A percentile compares a stretch with the other conserved stretches of the same genome.
Conservation (phyloP, 116 monocot species). For the Cymodocea nodosa region DNA sequence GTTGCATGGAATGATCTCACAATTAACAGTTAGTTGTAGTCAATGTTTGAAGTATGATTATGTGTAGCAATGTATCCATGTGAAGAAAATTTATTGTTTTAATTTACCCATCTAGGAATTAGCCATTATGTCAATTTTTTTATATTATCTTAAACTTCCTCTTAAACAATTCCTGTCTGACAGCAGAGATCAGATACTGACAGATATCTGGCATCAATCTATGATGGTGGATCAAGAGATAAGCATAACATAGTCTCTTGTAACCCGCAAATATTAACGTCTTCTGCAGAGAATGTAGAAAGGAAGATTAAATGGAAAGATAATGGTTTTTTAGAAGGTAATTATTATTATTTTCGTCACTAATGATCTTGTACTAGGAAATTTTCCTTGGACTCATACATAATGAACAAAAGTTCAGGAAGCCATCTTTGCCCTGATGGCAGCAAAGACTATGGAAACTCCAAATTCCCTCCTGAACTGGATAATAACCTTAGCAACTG, state of each 20-base stretch:
- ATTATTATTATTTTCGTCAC: background rate
- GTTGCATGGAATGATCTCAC: too few relatives aligned
- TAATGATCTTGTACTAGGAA: background rate
- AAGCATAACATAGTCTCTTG: background rate
- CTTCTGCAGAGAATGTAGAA: background rate
- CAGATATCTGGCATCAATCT: background rate
- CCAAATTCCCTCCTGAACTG: slow-evolving; percentile 25
- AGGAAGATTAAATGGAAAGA: slow-evolving; percentile 17
- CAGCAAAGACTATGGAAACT: slow-evolving; percentile 28
- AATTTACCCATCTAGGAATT: background rate
- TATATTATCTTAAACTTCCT: background rate
- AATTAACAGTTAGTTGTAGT: too few relatives aligned
- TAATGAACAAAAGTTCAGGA: slow-evolving; percentile 11
- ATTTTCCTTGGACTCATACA: background rate
- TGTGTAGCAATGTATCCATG: background rate
- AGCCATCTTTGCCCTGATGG: slow-evolving; percentile 19
- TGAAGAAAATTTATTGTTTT: background rate
- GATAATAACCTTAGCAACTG: slow-evolving; percentile 23
- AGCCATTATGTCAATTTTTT: background rate
- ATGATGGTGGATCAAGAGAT: background rate
- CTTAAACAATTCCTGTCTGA: background rate
- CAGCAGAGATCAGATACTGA: slow-evolving; percentile 37
- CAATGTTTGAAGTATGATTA: background rate
- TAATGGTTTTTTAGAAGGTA: slow-evolving; percentile 13
- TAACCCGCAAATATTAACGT: background rate